Base-by-base conservation (phyloP, 495 filamentous ascomycete species). In the Talaromyces trachyspermus region DNA sequence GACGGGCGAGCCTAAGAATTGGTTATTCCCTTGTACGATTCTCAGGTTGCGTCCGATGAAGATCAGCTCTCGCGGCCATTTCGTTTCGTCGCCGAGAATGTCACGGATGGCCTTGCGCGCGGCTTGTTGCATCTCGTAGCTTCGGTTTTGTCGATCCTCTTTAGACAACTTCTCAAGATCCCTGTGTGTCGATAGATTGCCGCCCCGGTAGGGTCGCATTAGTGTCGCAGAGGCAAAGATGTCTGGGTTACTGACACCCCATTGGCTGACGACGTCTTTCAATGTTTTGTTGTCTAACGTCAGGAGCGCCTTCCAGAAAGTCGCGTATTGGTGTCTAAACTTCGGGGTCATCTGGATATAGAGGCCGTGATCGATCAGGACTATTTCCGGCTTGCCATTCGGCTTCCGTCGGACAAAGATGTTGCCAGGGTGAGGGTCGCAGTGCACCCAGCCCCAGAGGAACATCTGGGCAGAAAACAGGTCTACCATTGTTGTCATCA, bases 391-490 rank as follows among this genome's bases (percentile, higher is more conserved):
- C 30, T 84, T 76, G 24, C 91, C 91, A 24, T 71, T 80, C 2
- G 89, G 88, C 15, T 86, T 70, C 1, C 92, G 85, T 1, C 91
- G 80, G 57, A 96, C 85, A 66, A 98, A 94, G 57, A 98, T 94
- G 63, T 98, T 98, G 0, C 91, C 91, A 0, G 92, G 92, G 56
- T 98, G 91, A 2, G 91, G 91, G 61, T 98, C 91, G 63, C 89
- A 95, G 66, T 97, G 91, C 1, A 97, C 85, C 33, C 81, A 76
- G 17, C 91, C 91, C 82, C 87, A 96, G 50, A 95, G 80, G 69
- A 95, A 97, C 78, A 98, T 96, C 55, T 96, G 90, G 1, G 89
- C 91, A 11, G 83, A 86, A 71, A 97, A 97, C 15, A 96, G 71
- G 58, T 95, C 90, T 26, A 95, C 79, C 83, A 96, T 95, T 19